Base-by-base conservation (phyloP, 371 early-diverging fungal species). In the Blakeslea trispora region DNA sequence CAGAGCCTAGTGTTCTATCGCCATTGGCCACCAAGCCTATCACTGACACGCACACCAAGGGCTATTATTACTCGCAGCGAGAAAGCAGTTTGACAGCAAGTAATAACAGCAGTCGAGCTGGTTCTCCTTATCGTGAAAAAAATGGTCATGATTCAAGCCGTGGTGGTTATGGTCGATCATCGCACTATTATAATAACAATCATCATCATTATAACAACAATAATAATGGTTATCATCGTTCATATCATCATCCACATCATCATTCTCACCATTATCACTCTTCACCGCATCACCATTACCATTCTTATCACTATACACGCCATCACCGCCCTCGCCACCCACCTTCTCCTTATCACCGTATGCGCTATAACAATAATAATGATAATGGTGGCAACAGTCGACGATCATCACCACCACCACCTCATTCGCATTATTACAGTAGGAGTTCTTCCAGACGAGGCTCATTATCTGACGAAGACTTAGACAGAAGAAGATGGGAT, bases 401-500 rank as follows among this genome's bases (percentile, higher is more conserved):
- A 13, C 35, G 50, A 43, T 22, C 43, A 28, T 55, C 55, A 28
- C 53, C 60, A 2, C 50, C 51, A n/a, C 49, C 61, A 31, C 10
- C 37, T 15, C 45, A 45, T 19, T n/a, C 45, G 17, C 42, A 15
- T 52, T 31, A 24, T 52, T 42, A 52, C 41, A 23, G 39, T 52
- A 52, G 43, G 24, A 44, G 44, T 41, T 41, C 59, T 21, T 59
- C 59, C 8, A 45, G 55, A 50, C 39, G 61, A 55, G 50, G 50
- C 5, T 55, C 61, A 13, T 45, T 55, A 45, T 51, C 61, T 5
- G 61, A 61, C 34, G 61, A 61, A 13, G 61, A 55, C 6, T 55
- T 61, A 40, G 50, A 61, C 45, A 45, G 45, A 55, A 61, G 55
- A 48, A 34, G 50, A 50, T 61, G 55, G 61, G 55, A 54, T 11